Evolutionary conservation across 257 asterid genomes (phyloP).

Genomic region (Gentiana dahurica): DNA sequence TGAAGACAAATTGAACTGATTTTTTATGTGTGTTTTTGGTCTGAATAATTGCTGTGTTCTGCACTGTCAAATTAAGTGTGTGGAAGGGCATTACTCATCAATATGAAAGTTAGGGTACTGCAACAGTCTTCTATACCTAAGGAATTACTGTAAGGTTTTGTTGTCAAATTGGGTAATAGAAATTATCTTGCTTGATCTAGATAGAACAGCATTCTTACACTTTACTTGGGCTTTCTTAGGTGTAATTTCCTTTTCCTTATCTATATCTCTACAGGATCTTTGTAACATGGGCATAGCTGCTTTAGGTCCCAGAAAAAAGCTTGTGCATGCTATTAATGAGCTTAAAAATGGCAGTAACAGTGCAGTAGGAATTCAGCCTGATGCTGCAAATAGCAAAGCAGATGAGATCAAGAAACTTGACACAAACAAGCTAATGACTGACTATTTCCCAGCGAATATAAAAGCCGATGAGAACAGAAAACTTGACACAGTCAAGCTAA

Average conservation of each 20-base stretch:
- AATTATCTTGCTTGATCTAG: too few relatives aligned
- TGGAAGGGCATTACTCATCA: too few relatives aligned
- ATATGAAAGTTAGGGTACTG: too few relatives aligned
- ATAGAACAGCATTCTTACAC: too few relatives aligned
- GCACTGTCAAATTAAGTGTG: too few relatives aligned
- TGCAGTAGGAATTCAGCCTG: slow-evolving; percentile 27
- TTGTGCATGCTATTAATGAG: slow-evolving; percentile 49
- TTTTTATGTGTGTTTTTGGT: background rate
- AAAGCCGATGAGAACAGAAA: slow-evolving; percentile 29
- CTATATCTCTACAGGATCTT: slow-evolving; percentile 47
- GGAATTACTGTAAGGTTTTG: too few relatives aligned
- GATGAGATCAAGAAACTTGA: slow-evolving; percentile 28
- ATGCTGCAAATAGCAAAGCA: slow-evolving; percentile 23
- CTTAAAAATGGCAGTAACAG: slow-evolving; percentile 26
- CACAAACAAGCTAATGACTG: slow-evolving; percentile 72
- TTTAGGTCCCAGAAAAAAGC: slow-evolving; percentile 90
- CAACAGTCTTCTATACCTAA: too few relatives aligned
- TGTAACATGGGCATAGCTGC: slow-evolving; percentile 69
- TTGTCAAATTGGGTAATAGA: too few relatives aligned
- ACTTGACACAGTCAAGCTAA: slow-evolving; percentile 46
- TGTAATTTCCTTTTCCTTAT: background rate
- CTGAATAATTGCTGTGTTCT: too few relatives aligned
- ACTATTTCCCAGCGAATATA: slow-evolving; percentile 37
- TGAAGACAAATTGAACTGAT: background rate
- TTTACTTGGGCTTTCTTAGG: too few relatives aligned